A percentile compares a stretch with the other conserved stretches of the same genome.
These are phyloP conservation scores for Colletotrichum ledebouriae DNA, from an alignment of 2,329 filamentous ascomycete species.

Conservation along the genomic window DNA sequence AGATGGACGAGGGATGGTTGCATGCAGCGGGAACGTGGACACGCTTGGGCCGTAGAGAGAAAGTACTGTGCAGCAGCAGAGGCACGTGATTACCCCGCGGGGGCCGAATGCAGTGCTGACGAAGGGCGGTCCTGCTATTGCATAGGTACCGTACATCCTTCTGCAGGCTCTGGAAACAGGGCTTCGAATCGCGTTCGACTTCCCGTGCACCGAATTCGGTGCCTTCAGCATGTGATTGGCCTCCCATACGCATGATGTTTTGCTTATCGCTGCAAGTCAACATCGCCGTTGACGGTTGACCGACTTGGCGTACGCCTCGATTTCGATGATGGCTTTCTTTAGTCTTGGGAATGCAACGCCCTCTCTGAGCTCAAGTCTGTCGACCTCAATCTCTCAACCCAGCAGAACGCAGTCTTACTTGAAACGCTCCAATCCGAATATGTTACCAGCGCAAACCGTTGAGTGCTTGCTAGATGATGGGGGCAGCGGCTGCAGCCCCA, in stretches of 20 bases:
- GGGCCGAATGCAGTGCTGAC: too few species aligned
- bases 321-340: not conserved
- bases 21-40: constrained; percentile 6
- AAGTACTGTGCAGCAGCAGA: not conserved
- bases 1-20: not conserved
- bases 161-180: constrained; percentile 6
- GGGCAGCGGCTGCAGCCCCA: not conserved
- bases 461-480: not conserved
- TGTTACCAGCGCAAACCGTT: constrained; percentile 2
- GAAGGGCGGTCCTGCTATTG: not conserved
- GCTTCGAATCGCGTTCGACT: constrained; percentile 14
- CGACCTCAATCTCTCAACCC: constrained; percentile 14
- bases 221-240: not conserved
- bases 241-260: not conserved
- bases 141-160: not conserved
- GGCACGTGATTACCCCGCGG: not conserved
- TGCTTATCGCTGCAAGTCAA: constrained; percentile 14
- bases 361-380: not conserved
- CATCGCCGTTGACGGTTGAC: constrained; percentile 1
- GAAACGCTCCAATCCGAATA: constrained; percentile 40
- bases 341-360: not conserved
- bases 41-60: not conserved
- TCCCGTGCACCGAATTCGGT: not conserved
- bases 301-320: constrained; percentile 7
- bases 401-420: constrained; percentile 27